Base-by-base conservation (phyloP, 1,284 basidiomycete species). In the Tranzscheliella williamsii region DNA sequence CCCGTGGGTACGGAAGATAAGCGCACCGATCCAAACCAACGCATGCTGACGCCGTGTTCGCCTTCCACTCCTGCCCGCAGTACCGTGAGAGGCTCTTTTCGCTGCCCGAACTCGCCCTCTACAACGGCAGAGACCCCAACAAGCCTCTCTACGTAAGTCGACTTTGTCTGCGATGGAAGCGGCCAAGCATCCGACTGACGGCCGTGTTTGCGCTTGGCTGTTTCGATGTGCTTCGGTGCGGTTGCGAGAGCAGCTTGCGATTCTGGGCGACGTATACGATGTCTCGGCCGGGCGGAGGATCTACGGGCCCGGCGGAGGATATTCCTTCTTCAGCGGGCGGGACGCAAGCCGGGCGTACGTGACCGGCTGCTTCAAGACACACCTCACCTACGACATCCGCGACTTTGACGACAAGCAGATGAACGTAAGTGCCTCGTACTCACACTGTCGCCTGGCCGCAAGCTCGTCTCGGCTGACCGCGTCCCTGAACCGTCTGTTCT, bases 241-340 rank as follows among this genome's bases (percentile, higher is more conserved):
- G 11, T 34, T 15, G 9, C 17, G 9, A 34, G 8, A 8, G 15
- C 39, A 51, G 48, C 41, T 72, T 20, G 50, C 66, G 18, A 88
- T 97, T 72, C 88, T 91, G 73, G 90, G 91, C 16, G 86, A 89
- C 44, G 91, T 98, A 2, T 97, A 87, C 80, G 93, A 98, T 74
- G 94, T 98, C 32, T 85, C 86, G 26, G 79, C 81, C 33, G 85
- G 85, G 66, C 83, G 86, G 38, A 81, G 84, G 49, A 85, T 89
- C n/a, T 97, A 97, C 78, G 90, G 91, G 1, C 68, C 69, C 0
- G 70, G 71, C 12, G 70, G 73, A 13, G 52, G 56, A 23, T 77
- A 77, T 36, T 43, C 55, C 18, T 69, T 76, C 47, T 76, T 77
- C 38, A 65, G 71, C 22, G 75, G 75, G 8, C 50, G 42, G 20